Evolutionary conservation across 345 rosid species (phyloP), one percentile per base, ranked within the genome.

Genomic region (Corchorus olitorius): DNA sequence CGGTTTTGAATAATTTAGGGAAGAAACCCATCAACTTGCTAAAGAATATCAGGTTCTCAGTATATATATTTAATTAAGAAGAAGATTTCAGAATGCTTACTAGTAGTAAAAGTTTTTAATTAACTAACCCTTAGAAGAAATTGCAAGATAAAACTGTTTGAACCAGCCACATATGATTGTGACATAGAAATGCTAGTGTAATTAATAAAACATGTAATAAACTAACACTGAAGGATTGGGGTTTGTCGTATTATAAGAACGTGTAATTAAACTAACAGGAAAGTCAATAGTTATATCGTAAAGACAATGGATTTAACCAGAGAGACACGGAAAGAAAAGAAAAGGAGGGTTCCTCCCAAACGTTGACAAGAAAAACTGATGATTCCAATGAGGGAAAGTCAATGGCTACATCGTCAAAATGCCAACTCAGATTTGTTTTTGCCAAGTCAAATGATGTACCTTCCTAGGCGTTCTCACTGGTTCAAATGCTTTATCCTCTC

Each of bases 341-440:
- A 33, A 35, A 43, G 49, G 69, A 9, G 22, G 43, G 48, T 45
- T 8, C 4, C 60, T 17, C 74, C 35, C 43, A 14, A 37, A 6
- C 58, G 62, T 70, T 53, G 74, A 70, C 61, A 53, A 70, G 17
- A 46, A 35, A 70, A 5, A 27, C 33, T 41, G 4, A 12, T 50
- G 27, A 39, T 50, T 33, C 9, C 45, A 50, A 50, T 8, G 4
- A 7, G 14, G 46, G 45, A 33, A 70, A 35, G 74, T 70, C 74
- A 53, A 53, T 53, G 49, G 33, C 33, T 27, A 17, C 22, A 19
- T 53, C 35, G 61, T 53, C 74, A 70, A 70, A 46, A 53, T 53
- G 61, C 74, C 74, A n/a, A 35, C 74, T 70, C 74, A 52, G 74
- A 10, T 53, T 53, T 70, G 33, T 70, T 17, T 70, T 17, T 49